These are phyloP conservation scores for Radiomyces spectabilis DNA, from an alignment of 192 early-diverging fungal genomes.

Conservation along the genomic window DNA sequence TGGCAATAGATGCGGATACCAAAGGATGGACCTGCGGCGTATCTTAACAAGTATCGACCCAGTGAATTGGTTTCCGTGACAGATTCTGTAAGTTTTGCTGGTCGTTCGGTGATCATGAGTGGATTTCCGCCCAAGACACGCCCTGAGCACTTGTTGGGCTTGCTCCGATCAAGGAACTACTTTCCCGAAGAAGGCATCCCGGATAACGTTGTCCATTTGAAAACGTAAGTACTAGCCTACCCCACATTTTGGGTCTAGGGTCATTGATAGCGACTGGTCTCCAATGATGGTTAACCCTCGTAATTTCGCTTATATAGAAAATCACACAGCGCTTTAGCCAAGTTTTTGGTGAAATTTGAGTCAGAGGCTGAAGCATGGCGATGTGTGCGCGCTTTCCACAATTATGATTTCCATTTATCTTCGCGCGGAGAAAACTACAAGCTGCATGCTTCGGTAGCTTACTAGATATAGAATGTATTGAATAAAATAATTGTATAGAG, in stretches of 20 bases:
- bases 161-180: constrained; percentile 14
- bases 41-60: not conserved
- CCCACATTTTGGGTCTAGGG: no score
- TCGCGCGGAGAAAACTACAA: not conserved
- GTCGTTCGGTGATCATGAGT: constrained; percentile 15
- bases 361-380: constrained; percentile 30
- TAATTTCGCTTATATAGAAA: not conserved
- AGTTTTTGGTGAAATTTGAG: constrained; percentile 24
- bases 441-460: not conserved
- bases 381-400: constrained; percentile 25
- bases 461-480: not conserved
- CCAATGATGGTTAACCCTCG: no score
- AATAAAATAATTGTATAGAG: no score
- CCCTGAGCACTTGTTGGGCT: constrained; percentile 8
- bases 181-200: constrained; percentile 19
- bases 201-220: constrained; percentile 12
- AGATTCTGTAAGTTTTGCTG: constrained; percentile 11
- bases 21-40: not conserved
- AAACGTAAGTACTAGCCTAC: constrained; percentile 18
- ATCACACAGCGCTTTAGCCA: constrained; percentile 1
- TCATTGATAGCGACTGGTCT: no score
- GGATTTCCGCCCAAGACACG: constrained; percentile 14
- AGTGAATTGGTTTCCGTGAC: constrained; percentile 7
- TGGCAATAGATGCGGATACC: no score
- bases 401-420: constrained; percentile 1